Evolutionary conservation across 257 asterid species (phyloP).

Genomic region (Datura wrightii): DNA sequence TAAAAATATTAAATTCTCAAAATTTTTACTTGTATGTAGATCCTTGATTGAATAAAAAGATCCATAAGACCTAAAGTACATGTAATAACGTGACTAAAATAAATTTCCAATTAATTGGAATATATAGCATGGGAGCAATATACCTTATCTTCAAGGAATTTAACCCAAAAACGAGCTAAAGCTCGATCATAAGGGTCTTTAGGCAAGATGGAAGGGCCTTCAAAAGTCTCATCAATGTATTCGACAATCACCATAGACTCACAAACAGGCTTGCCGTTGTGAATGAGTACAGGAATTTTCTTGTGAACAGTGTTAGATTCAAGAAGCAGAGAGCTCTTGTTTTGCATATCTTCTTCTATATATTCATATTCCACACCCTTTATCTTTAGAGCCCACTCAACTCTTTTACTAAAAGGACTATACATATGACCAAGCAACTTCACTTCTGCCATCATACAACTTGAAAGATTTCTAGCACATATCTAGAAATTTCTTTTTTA

Average conservation of each 20-base stretch:
- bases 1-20: too few species aligned
- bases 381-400: neutral
- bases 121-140: too few species aligned
- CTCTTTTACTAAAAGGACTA: neutral
- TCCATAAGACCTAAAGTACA: too few species aligned
- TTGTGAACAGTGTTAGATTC: neutral
- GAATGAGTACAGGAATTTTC: neutral
- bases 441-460: neutral
- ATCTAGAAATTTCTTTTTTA: too few species aligned
- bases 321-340: neutral
- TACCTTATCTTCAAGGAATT: neutral
- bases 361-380: neutral
- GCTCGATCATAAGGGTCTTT: neutral
- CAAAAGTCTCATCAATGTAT: neutral
- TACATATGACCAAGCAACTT: neutral
- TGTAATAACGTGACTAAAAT: too few species aligned
- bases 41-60: too few species aligned
- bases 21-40: too few species aligned
- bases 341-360: neutral
- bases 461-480: too few species aligned
- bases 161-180: neutral
- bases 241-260: slow-evolving; percentile 17
- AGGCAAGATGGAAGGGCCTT: neutral
- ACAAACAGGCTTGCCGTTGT: neutral
- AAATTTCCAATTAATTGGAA: too few species aligned